Base-by-base conservation (phyloP, 192 early-diverging fungal genomes). In the Entophlyctis luteolus region DNA sequence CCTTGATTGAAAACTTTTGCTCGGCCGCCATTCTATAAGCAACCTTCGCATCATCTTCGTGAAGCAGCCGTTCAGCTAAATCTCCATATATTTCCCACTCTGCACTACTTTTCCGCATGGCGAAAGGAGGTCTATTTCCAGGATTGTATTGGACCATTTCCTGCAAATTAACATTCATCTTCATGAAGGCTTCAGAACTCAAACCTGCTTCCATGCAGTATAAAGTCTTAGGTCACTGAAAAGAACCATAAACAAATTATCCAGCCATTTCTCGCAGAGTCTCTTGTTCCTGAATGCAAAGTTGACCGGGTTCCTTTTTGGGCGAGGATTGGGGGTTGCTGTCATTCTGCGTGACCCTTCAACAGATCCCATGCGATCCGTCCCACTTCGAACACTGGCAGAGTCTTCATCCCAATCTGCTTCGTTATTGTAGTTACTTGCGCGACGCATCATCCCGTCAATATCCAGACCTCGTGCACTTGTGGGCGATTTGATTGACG, bases 81-180 rank as follows among this genome's bases (percentile, higher is more conserved):
- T 99, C 94, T 25, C 95, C 97, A 55, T 93, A 90, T 25, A 95
- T 83, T 74, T 99, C 97, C 97, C 97, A 99, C 72, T 99, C 97
- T 33, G 94, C 90, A 55, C 90, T 91, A 22, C 93, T 94, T 78
- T 95, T 95, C 32, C 92, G 90, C 69, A 93, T 93, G 25, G 90
- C 75, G 37, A 28, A 14, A 4, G 37, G 67, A 48, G 67, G 37
- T 20, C 48, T 57, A 6, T 36, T 22, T 31, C 52, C 45, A 20
- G 67, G 72, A 34, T 72, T 86, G 59, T 76, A 93, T 70, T 93
- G 91, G 6, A 85, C 71, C 66, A 93, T 86, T 70, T 95, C 92
- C 36, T 94, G 35, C 18, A 36, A 35, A n/a, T n/a, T n/a, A n/a
- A n/a, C n/a, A n/a, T n/a, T n/a, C n/a, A n/a, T n/a, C n/a, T n/a